Evolutionary conservation across 2,329 filamentous ascomycete species (phyloP).

Genomic region (Ophiostoma montium): DNA sequence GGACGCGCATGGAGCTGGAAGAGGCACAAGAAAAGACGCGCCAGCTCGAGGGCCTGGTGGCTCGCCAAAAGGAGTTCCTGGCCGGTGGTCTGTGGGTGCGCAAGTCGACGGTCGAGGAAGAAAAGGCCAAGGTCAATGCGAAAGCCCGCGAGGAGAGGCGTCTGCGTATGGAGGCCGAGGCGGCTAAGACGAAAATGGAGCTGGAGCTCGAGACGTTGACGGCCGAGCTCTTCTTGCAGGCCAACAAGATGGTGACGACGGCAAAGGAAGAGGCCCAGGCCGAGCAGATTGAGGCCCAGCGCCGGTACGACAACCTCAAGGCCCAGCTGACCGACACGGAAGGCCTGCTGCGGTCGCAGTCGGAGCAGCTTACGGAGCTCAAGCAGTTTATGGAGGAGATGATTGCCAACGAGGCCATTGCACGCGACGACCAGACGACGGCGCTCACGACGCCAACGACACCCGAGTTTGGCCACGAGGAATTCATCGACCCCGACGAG

Average conservation of each 20-base stretch:
- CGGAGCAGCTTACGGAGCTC: constrained; percentile 82
- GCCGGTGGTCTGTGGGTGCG: constrained; percentile 62
- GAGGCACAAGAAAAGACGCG: constrained; percentile 51
- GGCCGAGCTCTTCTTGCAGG: constrained; percentile 90
- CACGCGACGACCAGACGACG: constrained; percentile 49
- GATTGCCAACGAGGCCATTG: constrained; percentile 37
- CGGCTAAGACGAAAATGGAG: constrained; percentile 79
- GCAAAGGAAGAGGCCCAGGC: constrained; percentile 80
- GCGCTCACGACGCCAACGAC: constrained; percentile 70
- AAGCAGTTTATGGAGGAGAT: constrained; percentile 89
- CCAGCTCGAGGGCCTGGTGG: constrained; percentile 51
- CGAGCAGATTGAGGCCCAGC: constrained; percentile 67
- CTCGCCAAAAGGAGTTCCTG: constrained; percentile 58
- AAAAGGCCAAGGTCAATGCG: constrained; percentile 45
- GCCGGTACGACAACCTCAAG: constrained; percentile 76
- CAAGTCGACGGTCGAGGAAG: constrained; percentile 59
- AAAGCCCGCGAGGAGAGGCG: constrained; percentile 51
- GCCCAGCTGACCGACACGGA: constrained; percentile 80
- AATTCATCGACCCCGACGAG: constrained; percentile 30
- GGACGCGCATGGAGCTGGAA: constrained; percentile 72
- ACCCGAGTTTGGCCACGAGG: constrained; percentile 58
- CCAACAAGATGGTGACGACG: constrained; percentile 92
- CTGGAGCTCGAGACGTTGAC: constrained; percentile 84
- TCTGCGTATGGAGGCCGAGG: constrained; percentile 51
- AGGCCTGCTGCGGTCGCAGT: constrained; percentile 70